phyloP scores from a whole-genome alignment of 805 yeast genomes.

The Starmerella kuoi region DNA sequence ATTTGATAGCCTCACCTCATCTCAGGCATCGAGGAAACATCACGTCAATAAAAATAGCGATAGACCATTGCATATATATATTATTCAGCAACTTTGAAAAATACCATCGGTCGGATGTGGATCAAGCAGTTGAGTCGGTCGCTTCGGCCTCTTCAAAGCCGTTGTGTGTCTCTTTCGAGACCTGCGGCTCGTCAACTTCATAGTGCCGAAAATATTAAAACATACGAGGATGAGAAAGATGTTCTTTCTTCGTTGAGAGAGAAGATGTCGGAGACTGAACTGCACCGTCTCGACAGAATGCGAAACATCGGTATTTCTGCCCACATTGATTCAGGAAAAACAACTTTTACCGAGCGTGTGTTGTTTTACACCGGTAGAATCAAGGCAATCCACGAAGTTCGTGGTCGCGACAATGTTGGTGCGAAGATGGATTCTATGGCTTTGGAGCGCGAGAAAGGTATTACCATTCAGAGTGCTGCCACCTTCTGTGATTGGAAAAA shows the following conservation, averaged over 20 bases:
- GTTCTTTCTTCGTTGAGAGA: constrained; percentile 25
- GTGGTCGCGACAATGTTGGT: constrained; percentile 96
- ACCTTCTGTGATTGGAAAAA: constrained; percentile 95
- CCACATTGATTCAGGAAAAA: constrained; percentile 95
- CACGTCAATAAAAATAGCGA: too few relatives aligned
- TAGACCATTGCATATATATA: too few relatives aligned
- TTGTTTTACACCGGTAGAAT: constrained; percentile 92
- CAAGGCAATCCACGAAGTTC: constrained; percentile 32
- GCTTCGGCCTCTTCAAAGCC: too few relatives aligned
- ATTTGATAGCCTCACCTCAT: too few relatives aligned
- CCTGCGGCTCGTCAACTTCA: constrained; percentile 12
- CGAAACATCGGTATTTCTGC: constrained; percentile 97
- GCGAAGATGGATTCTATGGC: constrained; percentile 99
- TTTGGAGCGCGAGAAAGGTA: constrained; percentile 94
- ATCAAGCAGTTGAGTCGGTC: too few relatives aligned
- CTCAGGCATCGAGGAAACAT: too few relatives aligned
- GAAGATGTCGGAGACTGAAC: constrained; percentile 27
- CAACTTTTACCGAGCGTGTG: constrained; percentile 96
- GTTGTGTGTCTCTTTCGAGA: too few relatives aligned
- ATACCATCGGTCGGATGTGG: too few relatives aligned
- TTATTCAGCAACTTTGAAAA: too few relatives aligned
- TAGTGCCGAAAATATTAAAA: constrained; percentile 13
- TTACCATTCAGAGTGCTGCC: constrained; percentile 97
- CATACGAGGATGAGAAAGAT: constrained; percentile 26
- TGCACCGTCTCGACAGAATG: constrained; percentile 42